Conservation (phyloP, 495 filamentous ascomycete species). For the Tetracladium setigerum region DNA sequence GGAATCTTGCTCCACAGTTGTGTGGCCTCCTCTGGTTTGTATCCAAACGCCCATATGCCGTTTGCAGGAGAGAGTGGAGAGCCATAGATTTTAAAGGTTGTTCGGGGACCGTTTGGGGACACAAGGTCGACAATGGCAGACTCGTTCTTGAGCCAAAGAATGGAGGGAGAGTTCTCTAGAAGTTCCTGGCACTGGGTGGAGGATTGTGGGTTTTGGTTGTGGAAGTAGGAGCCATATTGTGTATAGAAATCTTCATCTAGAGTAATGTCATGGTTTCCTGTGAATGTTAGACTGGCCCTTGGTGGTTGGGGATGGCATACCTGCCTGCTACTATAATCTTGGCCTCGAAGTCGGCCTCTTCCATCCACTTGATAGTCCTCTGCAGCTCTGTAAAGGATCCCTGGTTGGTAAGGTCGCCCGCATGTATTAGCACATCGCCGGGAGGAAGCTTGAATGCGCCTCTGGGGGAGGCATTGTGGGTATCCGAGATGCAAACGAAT, state of each 20-base stretch:
- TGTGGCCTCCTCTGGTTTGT: conserved; percentile 39
- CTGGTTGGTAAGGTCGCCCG: conserved; percentile 79
- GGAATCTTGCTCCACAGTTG: conserved; percentile 57
- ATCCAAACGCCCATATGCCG: conserved; percentile 69
- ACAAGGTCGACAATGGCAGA: conserved; percentile 48
- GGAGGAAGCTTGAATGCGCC: conserved; percentile 53
- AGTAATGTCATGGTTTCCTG: conserved; percentile 77
- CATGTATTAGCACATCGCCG: conserved; percentile 86
- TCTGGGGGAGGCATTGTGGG: conserved; percentile 58
- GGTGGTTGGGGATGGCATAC: not conserved
- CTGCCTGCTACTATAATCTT: conserved; percentile 82
- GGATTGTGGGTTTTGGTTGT: conserved; percentile 51
- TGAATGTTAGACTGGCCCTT: not conserved
- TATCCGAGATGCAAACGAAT: conserved; percentile 86
- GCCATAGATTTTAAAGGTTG: conserved; percentile 66
- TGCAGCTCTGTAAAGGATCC: conserved; percentile 67
- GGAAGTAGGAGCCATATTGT: conserved; percentile 47
- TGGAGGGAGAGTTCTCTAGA: conserved; percentile 43
- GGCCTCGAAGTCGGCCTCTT: conserved; percentile 63
- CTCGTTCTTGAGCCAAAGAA: conserved; percentile 61
- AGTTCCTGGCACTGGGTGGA: conserved; percentile 47
- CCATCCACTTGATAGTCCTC: conserved; percentile 70
- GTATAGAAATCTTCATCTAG: conserved; percentile 57
- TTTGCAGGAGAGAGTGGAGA: conserved; percentile 60
- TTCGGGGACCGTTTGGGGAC: conserved; percentile 51